A percentile compares a stretch with the other conserved stretches of the same genome.
phyloP scores from a whole-genome alignment of 1,284 basidiomycete species.

The Cutaneotrichosporon spelunceum region DNA sequence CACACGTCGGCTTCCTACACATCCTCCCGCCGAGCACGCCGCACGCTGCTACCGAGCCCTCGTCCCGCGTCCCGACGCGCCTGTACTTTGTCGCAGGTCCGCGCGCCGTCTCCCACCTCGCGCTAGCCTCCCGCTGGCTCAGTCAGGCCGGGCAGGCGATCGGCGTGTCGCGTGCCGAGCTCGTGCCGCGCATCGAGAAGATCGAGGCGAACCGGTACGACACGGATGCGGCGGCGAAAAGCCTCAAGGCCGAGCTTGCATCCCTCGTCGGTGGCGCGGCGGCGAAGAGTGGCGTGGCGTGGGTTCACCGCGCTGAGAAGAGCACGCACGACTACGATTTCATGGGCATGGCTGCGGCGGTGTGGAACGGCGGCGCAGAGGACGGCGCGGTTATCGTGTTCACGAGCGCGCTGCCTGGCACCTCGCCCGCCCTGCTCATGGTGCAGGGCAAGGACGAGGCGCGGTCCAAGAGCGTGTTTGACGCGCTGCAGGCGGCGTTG shows the following conservation, averaged over 20 bases:
- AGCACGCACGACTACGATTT: slow-evolving; percentile 48
- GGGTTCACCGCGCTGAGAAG: slow-evolving; percentile 23
- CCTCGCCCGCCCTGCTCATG: slow-evolving; percentile 55
- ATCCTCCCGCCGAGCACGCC: slow-evolving; percentile 53
- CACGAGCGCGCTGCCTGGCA: slow-evolving; percentile 26
- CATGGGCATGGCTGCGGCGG: slow-evolving; percentile 16
- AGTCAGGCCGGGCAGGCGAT: slow-evolving; percentile 60
- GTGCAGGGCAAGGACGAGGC: slow-evolving; percentile 61
- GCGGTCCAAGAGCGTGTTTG: slow-evolving; percentile 60
- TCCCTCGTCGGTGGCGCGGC: slow-evolving; percentile 58
- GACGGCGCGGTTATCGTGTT: slow-evolving; percentile 52
- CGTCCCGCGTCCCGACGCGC: slow-evolving; percentile 61
- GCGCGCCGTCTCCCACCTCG: slow-evolving; percentile 63
- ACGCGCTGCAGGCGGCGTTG: slow-evolving; percentile 56
- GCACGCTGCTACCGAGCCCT: slow-evolving; percentile 45
- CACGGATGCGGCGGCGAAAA: slow-evolving; percentile 61
- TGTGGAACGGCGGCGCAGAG: slow-evolving; percentile 10
- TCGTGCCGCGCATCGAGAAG: slow-evolving; percentile 58
- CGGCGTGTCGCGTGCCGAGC: slow-evolving; percentile 56
- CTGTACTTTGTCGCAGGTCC: slow-evolving; percentile 78
- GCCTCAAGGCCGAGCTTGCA: slow-evolving; percentile 66
- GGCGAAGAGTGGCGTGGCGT: slow-evolving; percentile 33
- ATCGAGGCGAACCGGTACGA: slow-evolving; percentile 62
- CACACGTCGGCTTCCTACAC: slow-evolving; percentile 44
- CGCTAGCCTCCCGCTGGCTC: slow-evolving; percentile 59